phyloP scores from a whole-genome alignment of 1,284 basidiomycete species.

The Laetiporus sulphureus region DNA sequence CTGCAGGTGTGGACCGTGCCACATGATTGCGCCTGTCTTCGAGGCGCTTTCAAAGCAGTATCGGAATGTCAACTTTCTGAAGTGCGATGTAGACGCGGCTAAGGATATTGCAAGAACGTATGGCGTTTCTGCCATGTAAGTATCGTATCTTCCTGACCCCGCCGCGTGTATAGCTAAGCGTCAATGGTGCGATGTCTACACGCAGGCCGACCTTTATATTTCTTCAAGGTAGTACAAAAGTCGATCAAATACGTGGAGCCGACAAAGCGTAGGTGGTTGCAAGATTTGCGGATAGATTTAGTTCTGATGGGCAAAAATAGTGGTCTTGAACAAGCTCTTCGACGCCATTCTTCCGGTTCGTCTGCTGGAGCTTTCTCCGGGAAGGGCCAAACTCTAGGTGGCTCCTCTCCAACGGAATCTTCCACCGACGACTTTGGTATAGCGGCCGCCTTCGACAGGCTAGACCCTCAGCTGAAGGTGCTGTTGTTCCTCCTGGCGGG shows the following conservation, averaged over 20 bases:
- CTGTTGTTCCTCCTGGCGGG: slow-evolving; percentile 52
- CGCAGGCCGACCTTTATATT: slow-evolving; percentile 76
- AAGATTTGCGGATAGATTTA: background rate
- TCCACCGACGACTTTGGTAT: slow-evolving; percentile 28
- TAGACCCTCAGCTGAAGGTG: slow-evolving; percentile 62
- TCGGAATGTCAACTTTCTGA: slow-evolving; percentile 66
- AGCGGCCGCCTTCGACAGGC: slow-evolving; percentile 33
- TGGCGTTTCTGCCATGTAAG: slow-evolving; percentile 60
- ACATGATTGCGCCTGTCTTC: slow-evolving; percentile 67
- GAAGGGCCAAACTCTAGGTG: slow-evolving; percentile 63
- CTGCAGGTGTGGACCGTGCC: slow-evolving; percentile 74
- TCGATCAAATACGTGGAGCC: slow-evolving; percentile 65
- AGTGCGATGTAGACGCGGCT: slow-evolving; percentile 72
- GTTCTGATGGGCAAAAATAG: slow-evolving; percentile 27
- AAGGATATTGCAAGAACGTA: slow-evolving; percentile 57
- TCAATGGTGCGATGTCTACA: background rate
- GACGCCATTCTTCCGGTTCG: slow-evolving; percentile 39
- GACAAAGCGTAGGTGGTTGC: slow-evolving; percentile 40
- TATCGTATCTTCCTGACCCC: slow-evolving; percentile 6
- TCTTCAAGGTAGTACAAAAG: slow-evolving; percentile 56
- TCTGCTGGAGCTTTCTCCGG: slow-evolving; percentile 50
- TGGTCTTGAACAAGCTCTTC: slow-evolving; percentile 49
- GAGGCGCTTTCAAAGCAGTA: slow-evolving; percentile 64
- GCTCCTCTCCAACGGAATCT: slow-evolving; percentile 26
- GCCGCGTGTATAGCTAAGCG: no score